A percentile compares a stretch with the other conserved stretches of the same genome.
These are phyloP conservation scores for Xylaria venustula DNA, from an alignment of 495 filamentous ascomycete species.

Conservation along the genomic window DNA sequence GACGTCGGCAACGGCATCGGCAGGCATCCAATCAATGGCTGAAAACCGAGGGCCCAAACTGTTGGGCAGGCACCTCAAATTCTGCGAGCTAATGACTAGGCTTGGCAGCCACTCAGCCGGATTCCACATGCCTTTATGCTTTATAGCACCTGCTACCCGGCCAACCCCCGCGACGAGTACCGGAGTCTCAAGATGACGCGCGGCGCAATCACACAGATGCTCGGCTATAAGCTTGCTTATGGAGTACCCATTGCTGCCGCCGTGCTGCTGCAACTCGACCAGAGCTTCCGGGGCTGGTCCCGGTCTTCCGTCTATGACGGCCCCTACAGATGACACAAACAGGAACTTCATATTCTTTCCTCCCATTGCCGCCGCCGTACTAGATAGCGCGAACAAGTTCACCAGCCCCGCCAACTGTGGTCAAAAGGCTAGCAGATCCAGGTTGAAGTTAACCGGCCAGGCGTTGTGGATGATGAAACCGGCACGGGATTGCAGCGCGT, in stretches of 20 bases:
- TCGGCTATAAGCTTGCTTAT: slow-evolving; percentile 54
- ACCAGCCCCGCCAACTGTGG: slow-evolving; percentile 48
- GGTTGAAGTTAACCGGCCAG: slow-evolving; percentile 64
- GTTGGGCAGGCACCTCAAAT: slow-evolving; percentile 37
- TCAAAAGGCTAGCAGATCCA: slow-evolving; percentile 50
- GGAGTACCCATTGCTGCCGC: slow-evolving; percentile 46
- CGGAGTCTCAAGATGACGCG: slow-evolving; percentile 15
- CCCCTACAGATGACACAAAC: slow-evolving; percentile 48
- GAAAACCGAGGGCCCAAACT: slow-evolving; percentile 33
- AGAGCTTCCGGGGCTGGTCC: slow-evolving; percentile 40
- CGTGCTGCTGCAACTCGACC: slow-evolving; percentile 25
- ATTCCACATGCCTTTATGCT: slow-evolving; percentile 49
- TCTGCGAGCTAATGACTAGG: slow-evolving; percentile 36
- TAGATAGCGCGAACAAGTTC: slow-evolving; percentile 36
- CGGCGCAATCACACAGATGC: slow-evolving; percentile 44
- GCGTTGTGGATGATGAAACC: slow-evolving; percentile 53
- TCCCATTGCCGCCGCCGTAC: slow-evolving; percentile 24
- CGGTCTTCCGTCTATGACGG: slow-evolving; percentile 29
- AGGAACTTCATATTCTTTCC: slow-evolving; percentile 20
- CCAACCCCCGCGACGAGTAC: slow-evolving; percentile 50
- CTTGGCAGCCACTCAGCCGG: slow-evolving; percentile 55
- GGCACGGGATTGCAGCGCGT: slow-evolving; percentile 21
- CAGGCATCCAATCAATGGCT: slow-evolving; percentile 52
- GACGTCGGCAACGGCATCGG: slow-evolving; percentile 36
- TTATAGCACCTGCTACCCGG: slow-evolving; percentile 52